Evolutionary conservation across 2,329 filamentous ascomycete genomes (phyloP), one percentile per base, ranked within the genome.

Genomic region (Xylariales sp.): DNA sequence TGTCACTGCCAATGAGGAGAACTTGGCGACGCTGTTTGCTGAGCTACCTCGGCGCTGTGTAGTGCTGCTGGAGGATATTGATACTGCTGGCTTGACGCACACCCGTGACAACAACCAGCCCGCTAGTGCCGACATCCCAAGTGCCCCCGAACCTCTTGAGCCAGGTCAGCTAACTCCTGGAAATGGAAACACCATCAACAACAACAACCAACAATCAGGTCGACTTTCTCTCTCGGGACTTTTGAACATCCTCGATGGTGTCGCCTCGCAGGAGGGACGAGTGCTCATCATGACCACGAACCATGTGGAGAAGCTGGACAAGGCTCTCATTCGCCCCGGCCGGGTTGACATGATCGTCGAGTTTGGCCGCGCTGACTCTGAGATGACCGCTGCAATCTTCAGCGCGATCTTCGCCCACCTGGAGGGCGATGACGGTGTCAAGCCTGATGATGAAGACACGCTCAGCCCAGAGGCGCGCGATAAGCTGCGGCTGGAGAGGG

Each of bases 181-280:
- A 11, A 55, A 52, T 25, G 50, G 47, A 13, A 43, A 44, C 20
- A 56, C 38, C 38, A 52, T 41, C 19, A 50, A 46, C 19, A 48
- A 40, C 14, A 49, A 27, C 38, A 6, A 44, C 37, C 13, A 29
- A 15, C 5, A 15, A 16, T 19, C 33, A 16, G 51, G 57, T 2
- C 61, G 70, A 4, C 61, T 93, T 30, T 87, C 84, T 1, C 71
- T 93, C 2, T 88, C 85, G 0, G 85, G 85, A 0, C 68, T 93
- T 3, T 76, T 93, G 33, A 93, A 93, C 59, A 83, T 86, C 32
- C 81, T 93, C 28, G 86, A 94, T 49, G 85, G 88, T 27, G 77
- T 81, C 6, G 76, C 76, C 14, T 78, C 76, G 7, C 75, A 80
- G 45, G 78, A 82, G 51, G 76, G 77, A 6, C 71, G 76, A n/a